Conservation (phyloP, 2,329 filamentous ascomycete species). For the Sporothrix euskadiensis region DNA sequence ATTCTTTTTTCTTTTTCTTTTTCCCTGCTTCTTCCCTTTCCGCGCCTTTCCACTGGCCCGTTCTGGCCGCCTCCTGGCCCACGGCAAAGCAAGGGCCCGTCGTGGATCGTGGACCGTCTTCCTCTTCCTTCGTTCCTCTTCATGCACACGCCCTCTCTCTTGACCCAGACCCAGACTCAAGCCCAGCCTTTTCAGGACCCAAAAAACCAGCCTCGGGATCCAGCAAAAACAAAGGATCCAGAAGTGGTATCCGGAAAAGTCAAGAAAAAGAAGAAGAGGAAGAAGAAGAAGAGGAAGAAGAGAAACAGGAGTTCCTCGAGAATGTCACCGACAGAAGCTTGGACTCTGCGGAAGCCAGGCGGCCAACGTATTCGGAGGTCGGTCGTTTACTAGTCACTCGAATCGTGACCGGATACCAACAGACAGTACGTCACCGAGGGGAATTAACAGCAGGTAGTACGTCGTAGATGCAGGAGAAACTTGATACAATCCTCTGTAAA, state of each 20-base stretch:
- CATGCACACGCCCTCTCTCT: conserved; percentile 18
- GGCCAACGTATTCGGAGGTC: neutral
- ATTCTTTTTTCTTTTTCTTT: neutral
- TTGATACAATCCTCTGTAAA: neutral
- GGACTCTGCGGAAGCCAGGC: neutral
- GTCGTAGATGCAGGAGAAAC: neutral
- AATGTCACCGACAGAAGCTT: conserved; percentile 16
- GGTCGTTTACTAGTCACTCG: neutral
- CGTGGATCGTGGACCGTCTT: neutral
- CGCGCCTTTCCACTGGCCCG: neutral
- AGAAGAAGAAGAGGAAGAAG: neutral
- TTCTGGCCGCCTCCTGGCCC: neutral
- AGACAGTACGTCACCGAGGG: neutral
- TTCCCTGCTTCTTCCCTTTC: neutral
- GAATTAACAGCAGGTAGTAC: neutral
- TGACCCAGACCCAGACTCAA: neutral
- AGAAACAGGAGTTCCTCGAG: neutral
- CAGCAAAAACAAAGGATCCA: neutral
- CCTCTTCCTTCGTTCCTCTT: neutral
- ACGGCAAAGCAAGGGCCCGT: neutral
- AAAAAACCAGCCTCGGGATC: neutral
- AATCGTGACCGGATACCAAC: neutral
- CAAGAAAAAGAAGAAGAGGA: neutral
- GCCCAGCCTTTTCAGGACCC: neutral
- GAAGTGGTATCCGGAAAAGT: neutral